Conservation (phyloP, 495 filamentous ascomycete species). For the Penicillium angulare region DNA sequence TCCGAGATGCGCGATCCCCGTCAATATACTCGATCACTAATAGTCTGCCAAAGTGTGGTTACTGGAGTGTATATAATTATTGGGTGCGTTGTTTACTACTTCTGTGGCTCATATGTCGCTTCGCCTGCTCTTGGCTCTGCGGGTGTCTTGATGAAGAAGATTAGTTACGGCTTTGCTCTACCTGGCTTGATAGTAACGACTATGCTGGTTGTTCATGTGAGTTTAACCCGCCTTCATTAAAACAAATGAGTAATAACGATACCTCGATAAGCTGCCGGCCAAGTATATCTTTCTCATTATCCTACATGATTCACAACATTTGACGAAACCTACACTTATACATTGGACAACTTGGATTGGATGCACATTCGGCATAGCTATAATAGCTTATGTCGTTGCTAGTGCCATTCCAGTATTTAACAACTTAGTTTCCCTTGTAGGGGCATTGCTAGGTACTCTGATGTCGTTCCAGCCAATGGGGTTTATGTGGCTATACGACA, state of each 20-base stretch:
- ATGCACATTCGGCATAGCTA: constrained; percentile 52
- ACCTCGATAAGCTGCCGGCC: constrained; percentile 39
- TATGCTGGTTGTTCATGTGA: constrained; percentile 29
- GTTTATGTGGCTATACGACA: constrained; percentile 47
- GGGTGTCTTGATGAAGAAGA: constrained; percentile 55
- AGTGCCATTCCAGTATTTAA: constrained; percentile 70
- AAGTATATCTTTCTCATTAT: constrained; percentile 63
- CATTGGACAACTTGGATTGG: constrained; percentile 59
- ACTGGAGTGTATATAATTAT: constrained; percentile 63
- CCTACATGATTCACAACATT: constrained; percentile 51
- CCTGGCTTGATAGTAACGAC: constrained; percentile 44
- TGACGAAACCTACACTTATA: constrained; percentile 55
- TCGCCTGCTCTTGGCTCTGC: constrained; percentile 69
- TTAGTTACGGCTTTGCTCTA: constrained; percentile 68
- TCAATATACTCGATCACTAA: constrained; percentile 56
- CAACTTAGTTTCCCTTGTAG: constrained; percentile 57
- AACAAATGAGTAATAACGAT: constrained; percentile 16
- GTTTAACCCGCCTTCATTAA: constrained; percentile 30
- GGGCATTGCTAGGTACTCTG: constrained; percentile 54
- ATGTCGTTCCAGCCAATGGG: constrained; percentile 47
- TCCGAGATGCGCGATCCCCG: constrained; percentile 67
- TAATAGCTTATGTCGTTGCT: constrained; percentile 67
- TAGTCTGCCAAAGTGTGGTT: constrained; percentile 35
- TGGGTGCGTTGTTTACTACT: constrained; percentile 65
- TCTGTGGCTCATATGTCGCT: constrained; percentile 59